Base-by-base conservation (phyloP, 768 basidiomycete genomes). In the Atractiella rhizophila region DNA sequence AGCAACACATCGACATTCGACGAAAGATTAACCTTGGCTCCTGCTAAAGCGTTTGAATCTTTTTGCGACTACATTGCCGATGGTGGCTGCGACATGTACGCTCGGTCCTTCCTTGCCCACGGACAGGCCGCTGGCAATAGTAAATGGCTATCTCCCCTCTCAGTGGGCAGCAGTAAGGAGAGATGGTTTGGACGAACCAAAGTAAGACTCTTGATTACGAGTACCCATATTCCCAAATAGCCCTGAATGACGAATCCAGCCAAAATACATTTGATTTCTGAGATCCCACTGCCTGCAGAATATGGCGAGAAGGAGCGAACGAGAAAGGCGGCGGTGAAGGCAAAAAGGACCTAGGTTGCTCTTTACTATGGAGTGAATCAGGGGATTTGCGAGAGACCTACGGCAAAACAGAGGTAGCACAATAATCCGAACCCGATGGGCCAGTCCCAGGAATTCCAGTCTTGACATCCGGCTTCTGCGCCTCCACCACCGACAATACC, bases 21-120 rank as follows among this genome's bases (percentile, higher is more conserved):
- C 16, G 15, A 30, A n/a, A 45, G 16, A 18, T 20, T 47, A 47
- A 83, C 88, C 71, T 65, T 94, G 74, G 59, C 83, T 94, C 25
- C 73, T 70, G 39, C 73, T 70, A 60, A 86, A 91, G 39, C 71
- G 69, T 20, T 62, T 63, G 54, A 91, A 96, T 48, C 74, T 58
- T 33, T 79, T 68, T 3, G 81, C 85, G n/a, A 96, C 73, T 27
- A 88, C 66, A 46, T 70, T 74, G 1, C 91, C 91, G 46, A 91
- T 72, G 54, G 83, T 80, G 54, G 82, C 88, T 4, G 91, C 91
- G 34, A 94, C 78, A 56, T 98, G 91, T 1, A 98, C 91, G 2
- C 83, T 88, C 0, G 91, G 91, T 0, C 91, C 91, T 61, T 98
- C 91, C 59, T 96, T 98, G 5, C 91, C 91, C 18, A 96, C 83